These are phyloP conservation scores for Coemansia umbellata DNA, from an alignment of 192 early-diverging fungal genomes.

Conservation along the genomic window DNA sequence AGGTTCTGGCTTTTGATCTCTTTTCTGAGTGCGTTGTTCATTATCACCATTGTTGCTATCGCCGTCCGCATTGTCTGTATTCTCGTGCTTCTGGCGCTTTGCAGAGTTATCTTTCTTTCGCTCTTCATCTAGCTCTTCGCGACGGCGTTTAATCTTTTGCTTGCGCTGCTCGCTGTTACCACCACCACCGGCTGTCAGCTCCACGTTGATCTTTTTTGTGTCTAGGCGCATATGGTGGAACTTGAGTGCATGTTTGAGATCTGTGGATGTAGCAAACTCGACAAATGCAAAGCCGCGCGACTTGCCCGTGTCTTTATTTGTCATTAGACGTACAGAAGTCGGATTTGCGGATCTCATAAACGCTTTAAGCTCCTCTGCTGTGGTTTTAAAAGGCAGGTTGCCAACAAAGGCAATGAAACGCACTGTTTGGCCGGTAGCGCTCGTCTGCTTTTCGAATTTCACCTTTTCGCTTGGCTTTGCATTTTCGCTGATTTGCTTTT, in stretches of 20 bases:
- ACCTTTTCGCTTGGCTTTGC: conserved; percentile 6
- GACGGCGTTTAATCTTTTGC: conserved; percentile 30
- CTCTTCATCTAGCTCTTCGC: conserved; percentile 41
- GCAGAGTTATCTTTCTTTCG: conserved; percentile 10
- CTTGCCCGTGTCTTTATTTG: conserved; percentile 65
- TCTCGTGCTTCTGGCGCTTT: conserved; percentile 22
- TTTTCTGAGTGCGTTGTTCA: neutral
- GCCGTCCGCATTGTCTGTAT: neutral
- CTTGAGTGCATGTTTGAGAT: conserved; percentile 59
- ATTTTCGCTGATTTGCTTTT: neutral
- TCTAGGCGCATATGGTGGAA: conserved; percentile 63
- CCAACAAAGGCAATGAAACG: conserved; percentile 62
- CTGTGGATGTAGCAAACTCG: conserved; percentile 55
- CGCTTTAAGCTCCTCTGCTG: conserved; percentile 57
- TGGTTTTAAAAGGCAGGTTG: conserved; percentile 63
- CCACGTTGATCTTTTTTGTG: conserved; percentile 67
- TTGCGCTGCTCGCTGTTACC: conserved; percentile 54
- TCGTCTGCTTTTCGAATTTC: conserved; percentile 28
- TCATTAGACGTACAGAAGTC: conserved; percentile 61
- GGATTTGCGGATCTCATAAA: conserved; percentile 59
- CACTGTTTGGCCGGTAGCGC: conserved; percentile 12
- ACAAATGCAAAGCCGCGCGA: conserved; percentile 72
- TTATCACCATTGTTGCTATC: neutral
- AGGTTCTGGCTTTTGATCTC: too few relatives aligned
- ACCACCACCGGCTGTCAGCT: conserved; percentile 70